A percentile compares a stretch with the other conserved stretches of the same genome.
These are phyloP conservation scores for Lavandula angustifolia DNA, from an alignment of 257 asterid species.

Conservation along the genomic window DNA sequence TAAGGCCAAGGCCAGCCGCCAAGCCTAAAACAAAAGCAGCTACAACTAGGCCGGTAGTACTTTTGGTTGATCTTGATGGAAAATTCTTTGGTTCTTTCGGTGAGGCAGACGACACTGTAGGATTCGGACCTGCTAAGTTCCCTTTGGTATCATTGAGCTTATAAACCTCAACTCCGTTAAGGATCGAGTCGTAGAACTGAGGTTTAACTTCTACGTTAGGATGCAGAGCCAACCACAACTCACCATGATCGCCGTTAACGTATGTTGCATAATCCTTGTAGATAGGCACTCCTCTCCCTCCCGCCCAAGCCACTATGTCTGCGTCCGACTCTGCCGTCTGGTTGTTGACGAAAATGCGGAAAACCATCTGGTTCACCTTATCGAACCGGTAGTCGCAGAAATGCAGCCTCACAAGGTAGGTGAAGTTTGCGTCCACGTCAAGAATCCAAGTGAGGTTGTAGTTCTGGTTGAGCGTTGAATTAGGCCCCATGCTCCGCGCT, in stretches of 20 bases:
- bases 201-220: slow-evolving; percentile 51
- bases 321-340: slow-evolving; percentile 54
- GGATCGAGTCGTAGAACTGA: slow-evolving; percentile 51
- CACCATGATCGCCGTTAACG: slow-evolving; percentile 34
- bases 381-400: slow-evolving; percentile 60
- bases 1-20: slow-evolving; percentile 31
- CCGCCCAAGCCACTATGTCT: slow-evolving; percentile 58
- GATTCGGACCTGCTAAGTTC: slow-evolving; percentile 72
- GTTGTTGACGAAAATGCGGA: slow-evolving; percentile 52
- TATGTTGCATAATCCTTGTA: slow-evolving; percentile 55
- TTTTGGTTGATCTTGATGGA: slow-evolving; percentile 31
- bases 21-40: slow-evolving; percentile 43
- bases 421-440: slow-evolving; percentile 55
- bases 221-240: slow-evolving; percentile 60
- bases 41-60: slow-evolving; percentile 27
- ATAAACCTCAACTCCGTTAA: slow-evolving; percentile 77
- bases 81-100: slow-evolving; percentile 3
- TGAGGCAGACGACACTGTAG: slow-evolving; percentile 34
- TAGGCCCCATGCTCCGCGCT: slow-evolving; percentile 64
- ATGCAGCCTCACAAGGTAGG: slow-evolving; percentile 74
- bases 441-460: slow-evolving; percentile 78
- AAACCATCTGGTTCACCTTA: slow-evolving; percentile 63
- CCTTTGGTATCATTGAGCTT: slow-evolving; percentile 54
- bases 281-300: slow-evolving; percentile 48
- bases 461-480: slow-evolving; percentile 45